phyloP scores from a whole-genome alignment of 176 grass and related monocot genomes.

The Typha latifolia region DNA sequence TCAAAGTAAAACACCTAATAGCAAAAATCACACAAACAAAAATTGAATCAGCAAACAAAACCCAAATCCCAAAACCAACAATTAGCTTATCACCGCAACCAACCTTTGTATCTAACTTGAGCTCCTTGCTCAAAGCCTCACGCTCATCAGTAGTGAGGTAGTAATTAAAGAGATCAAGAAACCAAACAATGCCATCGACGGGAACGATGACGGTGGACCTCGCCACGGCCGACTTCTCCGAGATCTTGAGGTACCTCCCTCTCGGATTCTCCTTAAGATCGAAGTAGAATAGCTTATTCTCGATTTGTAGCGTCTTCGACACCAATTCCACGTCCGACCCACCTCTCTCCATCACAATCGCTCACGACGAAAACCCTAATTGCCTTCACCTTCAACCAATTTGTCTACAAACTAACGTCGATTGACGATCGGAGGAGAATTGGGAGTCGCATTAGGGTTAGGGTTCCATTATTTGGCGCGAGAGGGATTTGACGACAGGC shows the following conservation, averaged over 20 bases:
- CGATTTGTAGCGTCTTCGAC: constrained; percentile 96
- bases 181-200: constrained; percentile 70
- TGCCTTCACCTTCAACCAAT: no score
- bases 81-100: neutral
- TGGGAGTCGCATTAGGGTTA: no score
- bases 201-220: constrained; percentile 96
- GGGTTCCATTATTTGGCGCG: no score
- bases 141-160: constrained; percentile 88
- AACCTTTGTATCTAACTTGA: constrained; percentile 86
- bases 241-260: constrained; percentile 96
- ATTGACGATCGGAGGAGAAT: no score
- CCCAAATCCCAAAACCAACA: constrained; percentile 8
- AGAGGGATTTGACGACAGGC: no score
- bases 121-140: constrained; percentile 90
- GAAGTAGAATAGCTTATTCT: constrained; percentile 99
- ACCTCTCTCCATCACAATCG: constrained; percentile 26
- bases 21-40: neutral
- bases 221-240: constrained; percentile 82
- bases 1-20: constrained; percentile 89
- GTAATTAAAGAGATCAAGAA: constrained; percentile 88
- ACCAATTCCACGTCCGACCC: constrained; percentile 87
- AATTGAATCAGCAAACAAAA: neutral
- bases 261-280: constrained; percentile 98
- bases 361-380: neutral
- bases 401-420: no score